Base-by-base conservation (phyloP, 1,284 basidiomycete species). In the Marasmius sp. region DNA sequence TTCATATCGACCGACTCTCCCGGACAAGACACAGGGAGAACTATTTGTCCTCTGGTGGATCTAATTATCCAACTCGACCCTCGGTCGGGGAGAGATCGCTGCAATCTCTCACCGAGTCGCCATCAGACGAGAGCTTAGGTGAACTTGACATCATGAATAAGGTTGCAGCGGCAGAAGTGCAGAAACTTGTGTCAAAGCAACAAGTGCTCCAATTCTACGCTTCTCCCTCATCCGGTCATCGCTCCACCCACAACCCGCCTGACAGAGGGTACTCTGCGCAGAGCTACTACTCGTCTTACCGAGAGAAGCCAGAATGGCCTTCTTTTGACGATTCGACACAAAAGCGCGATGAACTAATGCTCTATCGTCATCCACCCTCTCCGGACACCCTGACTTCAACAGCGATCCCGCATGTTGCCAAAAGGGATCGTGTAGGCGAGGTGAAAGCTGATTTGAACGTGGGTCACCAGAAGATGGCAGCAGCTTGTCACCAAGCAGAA, bases 281-380 rank as follows among this genome's bases (percentile, higher is more conserved):
- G 34, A 37, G 16, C 1, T 37, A 54, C 20, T 54, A 54, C 20
- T 16, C 36, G 38, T 56, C 18, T 6, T 48, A 33, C n/a, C 55
- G 47, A 18, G 53, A 20, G 34, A 41, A 51, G 20, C 50, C 33
- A 8, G 8, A 18, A 9, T 38, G 52, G 33, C 34, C 52, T 18
- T 37, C 34, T 11, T 54, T 38, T 36, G 52, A 10, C 9, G 52
- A 38, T 36, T 51, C 50, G 22, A 27, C 50, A 5, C 50, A 3
- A 12, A 27, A 51, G 34, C 34, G 6, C 11, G 34, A 18, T 14
- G 38, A 54, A 12, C 70, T 82, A 27, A 79, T 78, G 73, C 77
- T 85, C 20, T 81, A 75, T 66, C 80, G 83, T 7, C 61, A 69
- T 1, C 79, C 79, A 1, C 79, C 78, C 1, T 72, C 78, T 14